phyloP scores from a whole-genome alignment of 768 basidiomycete genomes.

The Thelephora aurantiotincta region DNA sequence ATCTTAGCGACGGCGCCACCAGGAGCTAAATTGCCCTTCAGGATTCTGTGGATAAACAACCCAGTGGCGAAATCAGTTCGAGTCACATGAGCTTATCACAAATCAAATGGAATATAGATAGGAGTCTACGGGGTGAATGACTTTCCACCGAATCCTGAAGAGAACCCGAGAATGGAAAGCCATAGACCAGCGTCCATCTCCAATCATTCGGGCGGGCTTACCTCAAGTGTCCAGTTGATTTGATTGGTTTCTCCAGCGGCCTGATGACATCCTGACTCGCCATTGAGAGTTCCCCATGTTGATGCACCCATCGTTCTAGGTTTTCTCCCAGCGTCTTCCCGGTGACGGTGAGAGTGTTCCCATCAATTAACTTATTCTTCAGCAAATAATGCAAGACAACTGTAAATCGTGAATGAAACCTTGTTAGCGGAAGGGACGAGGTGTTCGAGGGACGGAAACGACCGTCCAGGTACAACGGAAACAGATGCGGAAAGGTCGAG shows the following conservation, averaged over 20 bases:
- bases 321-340: constrained; percentile 87
- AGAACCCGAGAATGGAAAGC: neutral
- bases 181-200: constrained; percentile 1
- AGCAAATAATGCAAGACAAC: constrained; percentile 78
- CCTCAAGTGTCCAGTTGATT: constrained; percentile 83
- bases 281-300: constrained; percentile 61
- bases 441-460: neutral
- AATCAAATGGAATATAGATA: neutral
- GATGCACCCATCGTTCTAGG: constrained; percentile 75
- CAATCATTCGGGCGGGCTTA: constrained; percentile 17
- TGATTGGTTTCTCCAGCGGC: constrained; percentile 79
- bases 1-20: constrained; percentile 96
- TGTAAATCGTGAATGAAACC: constrained; percentile 15
- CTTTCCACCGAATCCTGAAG: neutral
- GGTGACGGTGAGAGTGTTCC: constrained; percentile 83
- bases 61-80: neutral
- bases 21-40: constrained; percentile 86
- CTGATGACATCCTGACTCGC: constrained; percentile 72
- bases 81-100: neutral
- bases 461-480: too few relatives aligned
- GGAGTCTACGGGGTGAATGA: neutral
- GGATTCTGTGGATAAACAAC: constrained; percentile 39
- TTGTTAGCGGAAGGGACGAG: neutral
- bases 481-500: neutral
- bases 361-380: constrained; percentile 81